Evolutionary conservation across 768 basidiomycete species (phyloP).

Genomic region (Lactarius deliciosus): DNA sequence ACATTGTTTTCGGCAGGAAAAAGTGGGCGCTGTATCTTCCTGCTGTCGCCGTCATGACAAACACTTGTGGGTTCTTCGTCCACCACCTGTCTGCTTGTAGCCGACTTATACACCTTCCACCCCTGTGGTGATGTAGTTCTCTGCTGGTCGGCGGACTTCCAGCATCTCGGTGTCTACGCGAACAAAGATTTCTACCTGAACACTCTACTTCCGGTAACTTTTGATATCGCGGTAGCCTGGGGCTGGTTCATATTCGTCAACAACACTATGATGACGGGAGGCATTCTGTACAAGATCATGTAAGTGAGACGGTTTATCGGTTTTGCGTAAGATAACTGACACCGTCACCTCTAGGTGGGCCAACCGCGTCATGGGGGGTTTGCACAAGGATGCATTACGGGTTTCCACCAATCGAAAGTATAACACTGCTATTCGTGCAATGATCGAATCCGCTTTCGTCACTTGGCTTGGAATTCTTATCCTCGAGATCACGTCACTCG

Average conservation of each 20-base stretch:
- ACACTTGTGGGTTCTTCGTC: slow-evolving; percentile 26
- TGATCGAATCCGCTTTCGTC: slow-evolving; percentile 32
- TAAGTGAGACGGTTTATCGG: slow-evolving; percentile 11
- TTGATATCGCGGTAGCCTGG: slow-evolving; percentile 32
- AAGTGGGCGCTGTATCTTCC: slow-evolving; percentile 33
- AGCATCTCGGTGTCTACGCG: slow-evolving; percentile 29
- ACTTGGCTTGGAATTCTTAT: slow-evolving; percentile 33
- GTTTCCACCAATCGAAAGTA: slow-evolving; percentile 4
- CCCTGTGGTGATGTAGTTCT: slow-evolving; percentile 24
- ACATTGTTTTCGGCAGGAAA: slow-evolving; percentile 27
- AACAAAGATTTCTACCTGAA: slow-evolving; percentile 24
- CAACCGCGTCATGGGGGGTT: background rate
- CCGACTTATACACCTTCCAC: background rate
- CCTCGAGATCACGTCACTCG: slow-evolving; percentile 30
- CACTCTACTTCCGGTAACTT: slow-evolving; percentile 25
- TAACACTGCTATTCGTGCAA: slow-evolving; percentile 22
- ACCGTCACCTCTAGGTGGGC: background rate
- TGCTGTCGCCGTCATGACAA: slow-evolving; percentile 22
- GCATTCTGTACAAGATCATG: slow-evolving; percentile 32
- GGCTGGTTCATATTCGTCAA: slow-evolving; percentile 33
- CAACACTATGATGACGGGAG: slow-evolving; percentile 31
- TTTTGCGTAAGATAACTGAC: background rate
- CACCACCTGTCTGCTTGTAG: background rate
- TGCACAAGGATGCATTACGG: background rate
- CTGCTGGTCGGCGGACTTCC: slow-evolving; percentile 30